Percentiles rank a stretch among this genome's conserved stretches.
phyloP scores from a whole-genome alignment of 2,329 filamentous ascomycete species.

The Epichloe gansuensis region DNA sequence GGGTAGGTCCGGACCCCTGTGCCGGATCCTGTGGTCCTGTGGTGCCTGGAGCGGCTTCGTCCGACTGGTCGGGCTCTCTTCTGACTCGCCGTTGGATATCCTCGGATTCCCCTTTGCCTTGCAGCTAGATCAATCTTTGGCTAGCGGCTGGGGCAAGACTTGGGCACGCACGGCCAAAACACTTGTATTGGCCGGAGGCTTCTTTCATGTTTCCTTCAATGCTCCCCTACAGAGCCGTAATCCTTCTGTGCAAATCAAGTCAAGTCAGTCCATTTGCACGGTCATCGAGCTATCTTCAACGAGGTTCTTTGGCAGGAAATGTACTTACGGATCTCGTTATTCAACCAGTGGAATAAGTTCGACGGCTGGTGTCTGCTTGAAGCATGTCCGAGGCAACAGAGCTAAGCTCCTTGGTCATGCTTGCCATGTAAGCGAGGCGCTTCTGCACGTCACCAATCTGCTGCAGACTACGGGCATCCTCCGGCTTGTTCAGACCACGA shows the following conservation, averaged over 20 bases:
- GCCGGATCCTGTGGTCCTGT: background rate
- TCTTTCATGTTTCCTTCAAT: background rate
- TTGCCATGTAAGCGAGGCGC: constrained; percentile 38
- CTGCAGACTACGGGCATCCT: constrained; percentile 39
- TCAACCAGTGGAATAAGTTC: constrained; percentile 4
- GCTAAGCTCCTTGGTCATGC: constrained; percentile 24
- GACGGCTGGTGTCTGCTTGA: background rate
- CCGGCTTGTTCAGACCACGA: constrained; percentile 33
- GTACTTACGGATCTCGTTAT: background rate
- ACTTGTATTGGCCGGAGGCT: background rate
- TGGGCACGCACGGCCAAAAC: background rate
- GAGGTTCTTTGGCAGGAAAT: background rate
- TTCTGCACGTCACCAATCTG: constrained; percentile 39
- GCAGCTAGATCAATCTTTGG: background rate
- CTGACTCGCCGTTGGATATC: background rate
- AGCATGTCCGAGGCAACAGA: background rate
- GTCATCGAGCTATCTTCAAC: background rate
- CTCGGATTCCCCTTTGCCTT: background rate
- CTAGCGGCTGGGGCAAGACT: background rate
- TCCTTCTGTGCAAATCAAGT: background rate
- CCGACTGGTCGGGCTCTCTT: background rate
- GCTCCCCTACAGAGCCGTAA: background rate
- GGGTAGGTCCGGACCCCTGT: background rate
- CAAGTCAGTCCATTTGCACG: background rate
- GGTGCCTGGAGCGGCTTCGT: background rate